phyloP scores from a whole-genome alignment of 1,284 basidiomycete species.

The Boletus semigastroideus region DNA sequence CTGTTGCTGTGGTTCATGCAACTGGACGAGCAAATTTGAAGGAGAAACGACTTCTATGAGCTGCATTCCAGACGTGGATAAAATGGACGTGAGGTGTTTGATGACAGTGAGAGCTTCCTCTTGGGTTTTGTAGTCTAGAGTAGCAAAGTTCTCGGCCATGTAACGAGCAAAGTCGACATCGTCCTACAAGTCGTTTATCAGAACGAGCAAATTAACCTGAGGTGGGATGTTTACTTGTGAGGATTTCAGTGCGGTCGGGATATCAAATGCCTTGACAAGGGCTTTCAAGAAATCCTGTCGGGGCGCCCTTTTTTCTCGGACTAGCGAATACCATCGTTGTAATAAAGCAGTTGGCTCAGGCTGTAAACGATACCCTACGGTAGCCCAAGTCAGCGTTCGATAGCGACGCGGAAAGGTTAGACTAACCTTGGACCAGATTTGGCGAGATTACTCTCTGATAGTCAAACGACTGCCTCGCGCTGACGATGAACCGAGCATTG shows the following conservation, averaged over 20 bases:
- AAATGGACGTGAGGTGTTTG: slow-evolving; percentile 73
- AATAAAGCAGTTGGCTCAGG: slow-evolving; percentile 70
- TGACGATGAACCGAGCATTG: slow-evolving; percentile 81
- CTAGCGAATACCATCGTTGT: slow-evolving; percentile 87
- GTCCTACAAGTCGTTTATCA: slow-evolving; percentile 46
- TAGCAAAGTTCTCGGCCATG: slow-evolving; percentile 91
- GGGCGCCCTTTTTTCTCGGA: slow-evolving; percentile 84
- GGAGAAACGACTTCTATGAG: slow-evolving; percentile 69
- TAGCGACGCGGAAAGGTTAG: background rate
- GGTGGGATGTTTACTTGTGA: slow-evolving; percentile 41
- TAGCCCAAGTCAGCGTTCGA: background rate
- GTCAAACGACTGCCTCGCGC: slow-evolving; percentile 76
- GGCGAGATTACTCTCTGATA: slow-evolving; percentile 70
- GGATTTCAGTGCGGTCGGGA: slow-evolving; percentile 44
- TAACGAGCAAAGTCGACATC: slow-evolving; percentile 85
- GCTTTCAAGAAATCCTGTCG: slow-evolving; percentile 87
- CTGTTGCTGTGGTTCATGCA: slow-evolving; percentile 40
- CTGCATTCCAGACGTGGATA: slow-evolving; percentile 87
- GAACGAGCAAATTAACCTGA: background rate
- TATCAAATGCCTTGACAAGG: slow-evolving; percentile 79
- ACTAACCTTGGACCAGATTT: slow-evolving; percentile 50
- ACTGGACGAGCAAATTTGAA: slow-evolving; percentile 61
- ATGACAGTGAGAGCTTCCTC: slow-evolving; percentile 91
- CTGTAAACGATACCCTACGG: slow-evolving; percentile 62
- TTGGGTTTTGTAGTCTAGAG: slow-evolving; percentile 91